phyloP scores from a whole-genome alignment of 208 protist species.

The Leptomonas pyrrhocoris region DNA sequence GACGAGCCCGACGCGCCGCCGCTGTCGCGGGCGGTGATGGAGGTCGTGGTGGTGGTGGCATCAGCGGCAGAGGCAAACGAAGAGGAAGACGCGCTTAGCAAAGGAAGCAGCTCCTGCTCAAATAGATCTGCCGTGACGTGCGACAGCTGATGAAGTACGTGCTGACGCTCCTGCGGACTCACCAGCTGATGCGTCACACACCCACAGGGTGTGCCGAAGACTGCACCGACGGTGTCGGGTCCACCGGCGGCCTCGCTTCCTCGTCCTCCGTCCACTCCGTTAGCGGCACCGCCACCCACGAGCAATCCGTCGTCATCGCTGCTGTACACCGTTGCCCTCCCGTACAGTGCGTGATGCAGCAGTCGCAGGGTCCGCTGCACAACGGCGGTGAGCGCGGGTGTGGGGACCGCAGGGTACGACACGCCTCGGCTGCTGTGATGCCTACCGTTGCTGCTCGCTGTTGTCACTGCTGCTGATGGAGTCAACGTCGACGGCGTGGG shows the following conservation, averaged over 20 bases:
- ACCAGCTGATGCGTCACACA: conserved; percentile 5
- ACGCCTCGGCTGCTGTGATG: background rate
- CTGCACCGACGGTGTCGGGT: too few species aligned
- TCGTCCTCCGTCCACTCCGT: background rate
- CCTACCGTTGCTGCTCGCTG: background rate
- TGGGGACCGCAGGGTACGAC: conserved; percentile 24
- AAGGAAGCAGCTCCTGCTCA: conserved; percentile 19
- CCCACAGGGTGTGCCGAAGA: background rate
- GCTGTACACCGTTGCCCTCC: background rate
- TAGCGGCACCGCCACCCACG: background rate
- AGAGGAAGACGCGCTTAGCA: background rate
- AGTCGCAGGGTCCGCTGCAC: conserved; percentile 11
- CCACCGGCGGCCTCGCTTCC: background rate
- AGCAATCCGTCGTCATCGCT: background rate
- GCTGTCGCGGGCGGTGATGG: background rate
- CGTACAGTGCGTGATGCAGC: conserved; percentile 32
- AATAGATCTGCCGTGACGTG: conserved; percentile 17
- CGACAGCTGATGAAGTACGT: conserved; percentile 5
- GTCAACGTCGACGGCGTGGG: background rate
- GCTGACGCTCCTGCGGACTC: background rate
- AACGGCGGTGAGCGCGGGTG: conserved; percentile 10
- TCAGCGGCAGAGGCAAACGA: too few species aligned
- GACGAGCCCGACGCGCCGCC: background rate
- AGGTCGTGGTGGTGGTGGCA: background rate
- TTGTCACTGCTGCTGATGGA: background rate